Base-by-base conservation (phyloP, 495 filamentous ascomycete species). In the Evansstolkia leycettana region DNA sequence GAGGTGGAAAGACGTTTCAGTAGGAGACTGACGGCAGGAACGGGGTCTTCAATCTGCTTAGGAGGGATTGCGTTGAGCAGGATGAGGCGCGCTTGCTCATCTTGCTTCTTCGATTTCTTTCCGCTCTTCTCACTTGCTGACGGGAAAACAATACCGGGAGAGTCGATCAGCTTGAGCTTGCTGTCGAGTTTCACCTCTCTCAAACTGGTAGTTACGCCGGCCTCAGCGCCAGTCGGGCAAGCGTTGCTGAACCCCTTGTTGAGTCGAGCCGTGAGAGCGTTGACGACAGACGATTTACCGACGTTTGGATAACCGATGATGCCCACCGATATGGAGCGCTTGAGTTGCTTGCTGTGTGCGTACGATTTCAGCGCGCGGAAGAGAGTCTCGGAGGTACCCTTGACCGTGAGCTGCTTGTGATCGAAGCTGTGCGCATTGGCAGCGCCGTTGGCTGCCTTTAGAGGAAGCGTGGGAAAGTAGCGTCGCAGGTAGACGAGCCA, bases 231-330 rank as follows among this genome's bases (percentile, higher is more conserved):
- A 1, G 80, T 80, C 0, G 89, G 87, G 55, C 86, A 94, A 19
- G 84, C 82, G 14, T 73, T 71, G 52, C 59, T 65, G 37, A 63
- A 64, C 26, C 69, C 65, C 39, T 78, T 75, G 42, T 83, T 80
- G 20, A 94, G 62, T 30, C 85, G 79, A 20, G 84, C 78, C 3
- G 82, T 82, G 24, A 96, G 78, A 7, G 85, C 82, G 55, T 96
- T 96, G 72, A 96, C 94, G 42, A 96, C 84, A 31, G 86, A 93
- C 11, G 85, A 93, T 60, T 96, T 96, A 55, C 89, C 89, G 41
- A 94, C 89, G 58, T 96, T 96, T 40, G 89, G 89, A 62, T 94
- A 94, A 28, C 89, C 89, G 49, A 96, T 88, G 31, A 96, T 80
- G 44, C 89, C 89, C 37, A 96, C 88, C 29, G 80, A 84, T 51